phyloP scores from a whole-genome alignment of 1,284 basidiomycete species.

The Malassezia yamatoensis region DNA sequence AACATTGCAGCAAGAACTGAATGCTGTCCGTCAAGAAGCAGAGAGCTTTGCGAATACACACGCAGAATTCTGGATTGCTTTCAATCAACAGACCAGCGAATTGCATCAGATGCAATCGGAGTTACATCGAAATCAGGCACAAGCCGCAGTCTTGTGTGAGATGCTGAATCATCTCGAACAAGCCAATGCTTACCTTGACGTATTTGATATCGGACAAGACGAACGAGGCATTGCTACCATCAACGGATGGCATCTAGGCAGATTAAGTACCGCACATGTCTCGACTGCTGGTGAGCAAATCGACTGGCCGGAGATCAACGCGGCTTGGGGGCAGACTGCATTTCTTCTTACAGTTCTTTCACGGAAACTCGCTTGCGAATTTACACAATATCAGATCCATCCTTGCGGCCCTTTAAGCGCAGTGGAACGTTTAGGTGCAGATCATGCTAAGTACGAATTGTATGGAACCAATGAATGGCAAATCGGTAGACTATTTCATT shows the following conservation, averaged over 20 bases:
- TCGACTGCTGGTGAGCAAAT: constrained; percentile 55
- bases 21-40: constrained; percentile 63
- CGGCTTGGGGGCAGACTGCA: constrained; percentile 94
- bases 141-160: constrained; percentile 35
- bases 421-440: constrained; percentile 18
- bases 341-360: constrained; percentile 73
- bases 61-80: constrained; percentile 75
- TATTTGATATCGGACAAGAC: constrained; percentile 93
- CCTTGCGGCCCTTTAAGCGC: constrained; percentile 34
- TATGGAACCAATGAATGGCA: constrained; percentile 56
- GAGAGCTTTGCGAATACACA: constrained; percentile 64
- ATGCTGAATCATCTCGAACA: constrained; percentile 74
- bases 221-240: constrained; percentile 75
- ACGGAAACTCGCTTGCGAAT: constrained; percentile 22
- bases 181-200: constrained; percentile 96
- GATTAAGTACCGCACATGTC: constrained; percentile 63
- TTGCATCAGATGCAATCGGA: constrained; percentile 61
- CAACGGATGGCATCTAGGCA: constrained; percentile 82
- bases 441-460: constrained; percentile 31
- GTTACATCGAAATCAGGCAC: constrained; percentile 61
- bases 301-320: constrained; percentile 98
- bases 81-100: constrained; percentile 62
- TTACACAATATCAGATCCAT: constrained; percentile 22
- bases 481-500: constrained; percentile 74
- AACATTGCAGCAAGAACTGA: constrained; percentile 62